Conservation (phyloP, 2,329 filamentous ascomycete species). For the Chaetomiaceae sp. region DNA sequence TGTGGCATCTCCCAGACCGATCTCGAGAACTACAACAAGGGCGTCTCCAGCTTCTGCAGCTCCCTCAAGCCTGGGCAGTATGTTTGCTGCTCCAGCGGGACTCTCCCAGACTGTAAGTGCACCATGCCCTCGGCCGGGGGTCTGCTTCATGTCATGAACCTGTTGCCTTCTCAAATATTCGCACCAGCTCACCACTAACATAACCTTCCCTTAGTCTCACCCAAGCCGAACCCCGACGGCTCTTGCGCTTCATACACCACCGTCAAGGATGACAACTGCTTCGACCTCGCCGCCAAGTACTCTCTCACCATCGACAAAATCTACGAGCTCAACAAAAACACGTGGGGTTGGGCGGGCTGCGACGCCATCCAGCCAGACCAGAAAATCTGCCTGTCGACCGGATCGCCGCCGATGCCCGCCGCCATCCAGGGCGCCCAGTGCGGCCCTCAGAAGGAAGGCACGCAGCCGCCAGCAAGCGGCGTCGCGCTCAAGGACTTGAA, state of each 20-base stretch:
- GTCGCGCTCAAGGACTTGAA: constrained; percentile 37
- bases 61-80: constrained; percentile 25
- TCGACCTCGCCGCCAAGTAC: too few species aligned
- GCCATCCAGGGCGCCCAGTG: constrained; percentile 34
- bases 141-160: too few species aligned
- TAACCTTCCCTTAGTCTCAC: too few species aligned
- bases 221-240: too few species aligned
- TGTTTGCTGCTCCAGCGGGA: constrained; percentile 33
- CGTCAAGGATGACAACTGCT: too few species aligned
- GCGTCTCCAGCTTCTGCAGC: constrained; percentile 19
- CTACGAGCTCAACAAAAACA: too few species aligned
- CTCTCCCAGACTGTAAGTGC: constrained; percentile 31
- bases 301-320: too few species aligned
- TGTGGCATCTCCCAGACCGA: constrained; percentile 22
- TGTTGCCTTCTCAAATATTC: too few species aligned
- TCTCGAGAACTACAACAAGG: constrained; percentile 22
- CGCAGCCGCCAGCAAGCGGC: background rate
- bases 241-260: too few species aligned
- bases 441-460: constrained; percentile 34
- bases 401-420: background rate
- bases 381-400: background rate
- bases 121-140: too few species aligned
- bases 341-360: too few species aligned
- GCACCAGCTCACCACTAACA: too few species aligned
- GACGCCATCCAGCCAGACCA: background rate